Evolutionary conservation across 495 filamentous ascomycete species (phyloP).

Genomic region (Aspergillus kassunensis): DNA sequence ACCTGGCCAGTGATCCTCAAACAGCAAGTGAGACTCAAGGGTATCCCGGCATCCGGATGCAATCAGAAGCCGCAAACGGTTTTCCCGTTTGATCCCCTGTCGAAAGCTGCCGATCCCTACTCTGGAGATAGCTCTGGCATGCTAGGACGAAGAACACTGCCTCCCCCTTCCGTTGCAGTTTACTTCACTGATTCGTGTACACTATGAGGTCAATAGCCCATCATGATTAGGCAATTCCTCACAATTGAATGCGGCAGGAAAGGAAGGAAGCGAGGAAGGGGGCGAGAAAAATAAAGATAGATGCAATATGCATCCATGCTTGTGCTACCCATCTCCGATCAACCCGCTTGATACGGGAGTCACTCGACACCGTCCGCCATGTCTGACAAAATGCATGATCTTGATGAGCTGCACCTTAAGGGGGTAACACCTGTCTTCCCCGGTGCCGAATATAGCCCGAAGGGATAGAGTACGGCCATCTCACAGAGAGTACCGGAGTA

Average conservation of each 20-base stretch:
- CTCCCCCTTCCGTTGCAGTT: slow-evolving; percentile 32
- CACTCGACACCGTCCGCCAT: neutral
- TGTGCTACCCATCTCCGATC: slow-evolving; percentile 8
- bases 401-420: slow-evolving; percentile 1
- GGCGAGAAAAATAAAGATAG: neutral
- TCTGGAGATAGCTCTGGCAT: slow-evolving; percentile 25
- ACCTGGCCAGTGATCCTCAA: no score
- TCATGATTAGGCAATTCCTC: neutral
- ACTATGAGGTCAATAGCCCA: neutral
- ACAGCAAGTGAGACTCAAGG: neutral
- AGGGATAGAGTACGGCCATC: neutral
- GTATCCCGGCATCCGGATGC: slow-evolving; percentile 13
- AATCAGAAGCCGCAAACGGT: slow-evolving; percentile 25
- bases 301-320: slow-evolving; percentile 5
- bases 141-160: slow-evolving; percentile 29
- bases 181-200: slow-evolving; percentile 6
- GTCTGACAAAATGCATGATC: neutral
- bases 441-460: neutral
- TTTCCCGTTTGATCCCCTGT: slow-evolving; percentile 7
- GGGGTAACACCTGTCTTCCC: neutral
- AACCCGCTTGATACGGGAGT: slow-evolving; percentile 1
- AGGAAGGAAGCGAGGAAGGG: neutral
- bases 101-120: slow-evolving; percentile 21
- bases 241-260: slow-evolving; percentile 1
- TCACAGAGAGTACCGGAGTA: slow-evolving; percentile 3